Evolutionary conservation across 306 rosid genomes (phyloP).

Genomic region (Prunus dulcis): DNA sequence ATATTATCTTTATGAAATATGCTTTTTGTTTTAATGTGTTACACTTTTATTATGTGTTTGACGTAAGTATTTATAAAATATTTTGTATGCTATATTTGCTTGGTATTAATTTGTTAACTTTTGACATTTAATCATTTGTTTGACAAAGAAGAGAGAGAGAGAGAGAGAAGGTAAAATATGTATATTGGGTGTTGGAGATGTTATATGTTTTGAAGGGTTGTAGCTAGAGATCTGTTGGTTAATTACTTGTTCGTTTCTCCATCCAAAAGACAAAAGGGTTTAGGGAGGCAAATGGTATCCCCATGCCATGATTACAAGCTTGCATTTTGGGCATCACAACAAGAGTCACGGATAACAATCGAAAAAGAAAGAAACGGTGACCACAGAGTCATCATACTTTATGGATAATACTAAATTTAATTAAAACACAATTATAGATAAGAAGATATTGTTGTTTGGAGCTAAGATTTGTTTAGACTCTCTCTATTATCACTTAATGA

Average conservation of each 20-base stretch:
- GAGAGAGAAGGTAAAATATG: not conserved
- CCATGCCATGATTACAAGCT: conserved; percentile 72
- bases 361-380: conserved; percentile 3
- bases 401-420: conserved; percentile 5
- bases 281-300: conserved; percentile 79
- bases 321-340: conserved; percentile 50
- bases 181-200: not conserved
- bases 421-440: conserved; percentile 36
- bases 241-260: not conserved
- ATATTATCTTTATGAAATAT: too few species aligned
- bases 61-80: too few species aligned
- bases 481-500: conserved; percentile 42
- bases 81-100: too few species aligned
- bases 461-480: conserved; percentile 36
- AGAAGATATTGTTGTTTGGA: conserved; percentile 31
- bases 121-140: too few species aligned
- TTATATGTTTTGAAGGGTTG: not conserved
- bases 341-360: conserved; percentile 29
- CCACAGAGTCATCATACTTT: conserved; percentile 27
- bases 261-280: not conserved
- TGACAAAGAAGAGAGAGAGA: not conserved
- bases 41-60: too few species aligned
- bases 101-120: too few species aligned
- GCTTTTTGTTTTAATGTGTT: too few species aligned
- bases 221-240: not conserved